Conservation (phyloP, 495 filamentous ascomycete genomes). For the Cercophora scortea region DNA sequence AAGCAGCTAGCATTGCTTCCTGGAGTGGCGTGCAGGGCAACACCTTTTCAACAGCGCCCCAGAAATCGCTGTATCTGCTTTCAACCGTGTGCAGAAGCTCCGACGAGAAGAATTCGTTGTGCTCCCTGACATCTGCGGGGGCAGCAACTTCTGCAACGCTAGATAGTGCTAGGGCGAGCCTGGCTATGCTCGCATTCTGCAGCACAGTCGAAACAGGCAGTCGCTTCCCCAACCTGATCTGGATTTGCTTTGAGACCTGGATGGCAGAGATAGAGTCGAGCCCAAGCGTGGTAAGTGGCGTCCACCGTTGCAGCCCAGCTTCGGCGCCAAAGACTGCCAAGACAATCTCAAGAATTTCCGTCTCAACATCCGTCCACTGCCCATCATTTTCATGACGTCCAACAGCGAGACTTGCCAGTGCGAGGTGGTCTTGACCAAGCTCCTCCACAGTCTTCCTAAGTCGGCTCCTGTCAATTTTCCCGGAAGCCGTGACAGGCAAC, state of each 20-base stretch:
- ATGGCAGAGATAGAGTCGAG: constrained; percentile 81
- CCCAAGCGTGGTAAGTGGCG: constrained; percentile 46
- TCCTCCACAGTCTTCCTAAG: constrained; percentile 11
- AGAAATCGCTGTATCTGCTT: constrained; percentile 21
- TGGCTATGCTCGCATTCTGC: constrained; percentile 48
- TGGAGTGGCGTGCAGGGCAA: constrained; percentile 77
- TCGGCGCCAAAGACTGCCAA: constrained; percentile 34
- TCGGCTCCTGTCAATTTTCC: constrained; percentile 48
- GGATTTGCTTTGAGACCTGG: constrained; percentile 47
- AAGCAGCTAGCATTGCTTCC: constrained; percentile 67
- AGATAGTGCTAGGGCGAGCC: constrained; percentile 38
- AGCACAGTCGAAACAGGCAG: constrained; percentile 58
- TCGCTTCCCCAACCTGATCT: constrained; percentile 28
- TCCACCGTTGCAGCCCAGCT: constrained; percentile 46
- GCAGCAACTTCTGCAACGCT: neutral
- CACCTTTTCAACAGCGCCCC: constrained; percentile 40
- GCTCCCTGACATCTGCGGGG: neutral
- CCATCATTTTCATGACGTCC: constrained; percentile 25
- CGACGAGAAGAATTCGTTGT: constrained; percentile 26
- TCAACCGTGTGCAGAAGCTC: constrained; percentile 25
- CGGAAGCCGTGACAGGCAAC: constrained; percentile 55
- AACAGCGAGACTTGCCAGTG: constrained; percentile 11
- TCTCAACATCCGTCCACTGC: constrained; percentile 45
- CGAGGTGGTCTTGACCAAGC: constrained; percentile 11
- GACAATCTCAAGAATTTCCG: constrained; percentile 38